A percentile compares a stretch with the other conserved stretches of the same genome.
Conservation (phyloP, 1,139 yeast species). For the Suhomyces wounanorum region DNA sequence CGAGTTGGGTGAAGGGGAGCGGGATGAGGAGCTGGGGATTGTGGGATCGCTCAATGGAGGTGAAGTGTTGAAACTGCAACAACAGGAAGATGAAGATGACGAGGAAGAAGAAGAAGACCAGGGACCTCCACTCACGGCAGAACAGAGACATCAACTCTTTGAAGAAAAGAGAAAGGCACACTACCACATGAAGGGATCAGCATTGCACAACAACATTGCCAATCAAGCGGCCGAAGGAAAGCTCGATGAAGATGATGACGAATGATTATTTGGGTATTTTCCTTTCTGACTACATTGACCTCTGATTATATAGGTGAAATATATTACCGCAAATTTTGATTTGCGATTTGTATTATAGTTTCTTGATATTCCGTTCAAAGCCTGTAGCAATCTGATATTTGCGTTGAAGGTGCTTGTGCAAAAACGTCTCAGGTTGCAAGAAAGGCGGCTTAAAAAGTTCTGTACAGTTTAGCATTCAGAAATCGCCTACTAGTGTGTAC, state of each 20-base stretch:
- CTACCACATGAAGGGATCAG: constrained; percentile 68
- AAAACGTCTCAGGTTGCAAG: too few relatives aligned
- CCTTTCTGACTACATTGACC: too few relatives aligned
- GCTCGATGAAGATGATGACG: constrained; percentile 8
- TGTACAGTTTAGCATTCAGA: too few relatives aligned
- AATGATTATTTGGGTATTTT: too few relatives aligned
- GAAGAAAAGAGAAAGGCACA: constrained; percentile 78
- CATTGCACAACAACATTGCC: constrained; percentile 41
- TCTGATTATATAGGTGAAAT: too few relatives aligned
- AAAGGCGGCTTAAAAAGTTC: too few relatives aligned
- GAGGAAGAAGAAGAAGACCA: constrained; percentile 30
- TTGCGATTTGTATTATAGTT: too few relatives aligned
- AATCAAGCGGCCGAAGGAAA: constrained; percentile 28
- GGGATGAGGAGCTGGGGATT: constrained; percentile 24
- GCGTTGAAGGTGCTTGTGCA: too few relatives aligned
- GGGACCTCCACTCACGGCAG: constrained; percentile 38
- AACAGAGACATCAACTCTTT: constrained; percentile 64
- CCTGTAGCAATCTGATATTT: too few relatives aligned
- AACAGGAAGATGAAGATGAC: constrained; percentile 36
- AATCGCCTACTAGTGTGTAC: too few relatives aligned
- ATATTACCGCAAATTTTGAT: too few relatives aligned
- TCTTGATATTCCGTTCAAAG: background rate
- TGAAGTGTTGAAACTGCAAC: constrained; percentile 35
- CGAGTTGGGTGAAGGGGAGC: constrained; percentile 44
- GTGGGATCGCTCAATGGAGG: constrained; percentile 43